These are phyloP conservation scores for Bruguiera parviflora DNA, from an alignment of 345 rosid species.

Conservation along the genomic window DNA sequence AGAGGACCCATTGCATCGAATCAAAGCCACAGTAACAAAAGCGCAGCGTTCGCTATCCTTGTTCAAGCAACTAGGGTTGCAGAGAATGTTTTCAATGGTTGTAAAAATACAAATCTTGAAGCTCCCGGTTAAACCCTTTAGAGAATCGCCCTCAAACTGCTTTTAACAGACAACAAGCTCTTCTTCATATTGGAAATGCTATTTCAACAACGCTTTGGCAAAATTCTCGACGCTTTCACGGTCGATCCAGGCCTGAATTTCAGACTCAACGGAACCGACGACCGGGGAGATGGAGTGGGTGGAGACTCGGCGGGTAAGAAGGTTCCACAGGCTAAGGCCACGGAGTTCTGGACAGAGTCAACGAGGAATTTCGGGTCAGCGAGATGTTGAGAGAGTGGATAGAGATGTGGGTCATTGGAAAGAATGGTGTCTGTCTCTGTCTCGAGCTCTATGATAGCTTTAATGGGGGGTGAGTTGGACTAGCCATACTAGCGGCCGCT, in stretches of 20 bases:
- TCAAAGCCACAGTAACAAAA: constrained; percentile 37
- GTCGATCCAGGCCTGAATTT: constrained; percentile 75
- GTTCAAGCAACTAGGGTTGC: constrained; percentile 28
- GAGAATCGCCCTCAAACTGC: constrained; percentile 47
- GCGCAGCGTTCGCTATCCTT: constrained; percentile 46
- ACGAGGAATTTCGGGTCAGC: constrained; percentile 42
- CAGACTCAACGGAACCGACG: constrained; percentile 55
- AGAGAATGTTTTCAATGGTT: constrained; percentile 33
- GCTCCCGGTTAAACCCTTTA: constrained; percentile 48
- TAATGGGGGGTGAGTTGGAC: constrained; percentile 44
- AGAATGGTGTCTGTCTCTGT: constrained; percentile 53
- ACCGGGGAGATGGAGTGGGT: constrained; percentile 59
- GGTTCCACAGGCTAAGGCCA: constrained; percentile 38
- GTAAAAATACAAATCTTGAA: constrained; percentile 50
- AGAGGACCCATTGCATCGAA: constrained; percentile 56
- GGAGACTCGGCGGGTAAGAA: constrained; percentile 56
- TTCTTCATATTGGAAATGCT: constrained; percentile 26
- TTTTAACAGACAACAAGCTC: constrained; percentile 32
- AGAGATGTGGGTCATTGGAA: constrained; percentile 51
- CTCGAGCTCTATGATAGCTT: constrained; percentile 59
- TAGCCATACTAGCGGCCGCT: not conserved
- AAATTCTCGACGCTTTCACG: constrained; percentile 54
- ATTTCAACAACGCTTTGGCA: constrained; percentile 26
- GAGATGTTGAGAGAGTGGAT: constrained; percentile 46
- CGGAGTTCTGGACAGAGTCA: constrained; percentile 29